Base-by-base conservation (phyloP, 2,329 filamentous ascomycete species). In the Aspergillus pseudoglaucus region DNA sequence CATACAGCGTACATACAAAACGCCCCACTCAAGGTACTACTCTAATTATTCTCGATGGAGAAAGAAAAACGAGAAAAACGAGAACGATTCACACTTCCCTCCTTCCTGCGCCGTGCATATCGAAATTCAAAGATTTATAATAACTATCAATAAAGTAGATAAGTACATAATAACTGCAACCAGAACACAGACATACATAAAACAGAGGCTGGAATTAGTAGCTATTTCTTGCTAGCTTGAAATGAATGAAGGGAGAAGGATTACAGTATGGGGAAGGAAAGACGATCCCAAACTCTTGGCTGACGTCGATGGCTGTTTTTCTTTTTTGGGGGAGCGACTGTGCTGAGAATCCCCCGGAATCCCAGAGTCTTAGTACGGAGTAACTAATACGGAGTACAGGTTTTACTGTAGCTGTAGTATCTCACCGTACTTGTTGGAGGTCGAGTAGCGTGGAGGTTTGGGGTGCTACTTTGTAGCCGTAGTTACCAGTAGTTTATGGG, bases 331-430 rank as follows among this genome's bases (percentile, higher is more conserved):
- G n/a, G 25, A 27, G 25, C 27, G 14, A 27, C 22, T 25, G 22
- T 53, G 50, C 53, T 55, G 59, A 60, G 52, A 59, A 62, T 64
- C 60, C 62, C 61, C 61, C 62, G 53, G 62, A 60, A 56, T 59
- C 49, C 48, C 50, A 30, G 10, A 30, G 25, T 10, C 22, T 30
- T 12, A 30, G 25, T 30, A 30, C 25, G 25, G 25, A 30, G 25
- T 30, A 12, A 10, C 10, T 12, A 30, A 4, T 30, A 22, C 22
- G 6, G 22, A 30, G 3, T 30, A 22, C 22, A 22, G 22, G 22
- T 22, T 22, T 22, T 22, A 22, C 22, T 22, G 25, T 30, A 30
- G 25, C 10, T 30, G 25, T 30, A 12, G 25, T 30, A 30, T 30
- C 25, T 30, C 25, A 30, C 25, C 25, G 25, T 12, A 30, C 9